Percentiles rank a stretch among this genome's conserved stretches.
Conservation (phyloP, 805 yeast species). For the Saccharomycopsis sp. region DNA sequence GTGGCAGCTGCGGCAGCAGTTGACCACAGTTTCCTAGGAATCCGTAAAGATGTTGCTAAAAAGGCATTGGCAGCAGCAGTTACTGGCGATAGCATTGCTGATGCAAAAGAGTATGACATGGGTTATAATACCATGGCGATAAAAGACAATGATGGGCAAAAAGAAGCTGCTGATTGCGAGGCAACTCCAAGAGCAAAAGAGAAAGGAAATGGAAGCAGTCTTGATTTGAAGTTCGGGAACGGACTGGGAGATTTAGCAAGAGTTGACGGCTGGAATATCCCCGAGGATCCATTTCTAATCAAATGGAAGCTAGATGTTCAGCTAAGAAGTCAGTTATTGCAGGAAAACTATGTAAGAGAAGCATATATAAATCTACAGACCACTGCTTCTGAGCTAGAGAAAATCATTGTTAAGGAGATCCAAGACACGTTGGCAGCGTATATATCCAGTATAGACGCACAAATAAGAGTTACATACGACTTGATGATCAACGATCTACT, state of each 20-base stretch:
- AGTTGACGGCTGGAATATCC: not conserved
- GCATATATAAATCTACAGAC: slow-evolving; percentile 58
- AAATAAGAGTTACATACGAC: slow-evolving; percentile 32
- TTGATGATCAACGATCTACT: slow-evolving; percentile 48
- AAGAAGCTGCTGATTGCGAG: slow-evolving; percentile 24
- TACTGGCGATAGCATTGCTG: not conserved
- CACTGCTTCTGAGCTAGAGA: slow-evolving; percentile 58
- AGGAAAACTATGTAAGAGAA: slow-evolving; percentile 61
- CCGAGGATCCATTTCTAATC: slow-evolving; percentile 56
- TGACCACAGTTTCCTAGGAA: not conserved
- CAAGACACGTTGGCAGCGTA: slow-evolving; percentile 51
- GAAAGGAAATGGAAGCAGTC: slow-evolving; percentile 2
- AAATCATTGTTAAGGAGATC: slow-evolving; percentile 54
- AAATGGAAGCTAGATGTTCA: slow-evolving; percentile 59
- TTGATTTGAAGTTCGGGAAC: slow-evolving; percentile 27
- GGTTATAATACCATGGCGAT: not conserved
- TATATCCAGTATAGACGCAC: slow-evolving; percentile 44
- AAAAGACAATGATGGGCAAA: not conserved
- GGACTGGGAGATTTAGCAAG: slow-evolving; percentile 18
- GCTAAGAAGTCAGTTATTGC: slow-evolving; percentile 53
- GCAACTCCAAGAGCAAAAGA: slow-evolving; percentile 20
- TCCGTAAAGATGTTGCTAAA: not conserved
- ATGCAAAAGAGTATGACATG: not conserved
- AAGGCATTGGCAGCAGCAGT: not conserved
- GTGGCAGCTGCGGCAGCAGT: not conserved